phyloP scores from a whole-genome alignment of 2,329 filamentous ascomycete genomes.

The Alternaria longipes region DNA sequence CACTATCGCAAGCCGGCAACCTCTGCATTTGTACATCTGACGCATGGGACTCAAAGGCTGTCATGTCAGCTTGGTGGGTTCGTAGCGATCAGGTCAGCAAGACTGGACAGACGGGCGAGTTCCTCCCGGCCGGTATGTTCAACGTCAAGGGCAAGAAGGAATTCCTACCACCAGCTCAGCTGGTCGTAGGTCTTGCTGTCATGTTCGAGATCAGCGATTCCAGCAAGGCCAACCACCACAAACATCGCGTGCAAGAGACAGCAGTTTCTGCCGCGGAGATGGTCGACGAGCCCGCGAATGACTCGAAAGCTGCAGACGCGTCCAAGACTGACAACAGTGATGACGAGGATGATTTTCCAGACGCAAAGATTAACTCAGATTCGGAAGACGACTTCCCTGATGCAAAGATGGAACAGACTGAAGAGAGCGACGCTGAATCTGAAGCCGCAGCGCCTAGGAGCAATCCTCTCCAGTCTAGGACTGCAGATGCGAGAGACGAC shows the following conservation, averaged over 20 bases:
- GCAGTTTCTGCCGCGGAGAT: slow-evolving; percentile 33
- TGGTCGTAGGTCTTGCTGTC: slow-evolving; percentile 86
- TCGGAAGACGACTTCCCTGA: slow-evolving; percentile 59
- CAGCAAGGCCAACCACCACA: slow-evolving; percentile 81
- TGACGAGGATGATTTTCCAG: slow-evolving; percentile 58
- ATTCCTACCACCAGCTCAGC: slow-evolving; percentile 84
- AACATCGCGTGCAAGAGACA: slow-evolving; percentile 70
- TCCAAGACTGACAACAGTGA: slow-evolving; percentile 44
- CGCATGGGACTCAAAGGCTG: slow-evolving; percentile 96
- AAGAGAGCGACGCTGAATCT: slow-evolving; percentile 51
- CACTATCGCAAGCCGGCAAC: slow-evolving; percentile 87
- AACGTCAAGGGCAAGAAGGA: slow-evolving; percentile 88
- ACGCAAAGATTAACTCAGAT: slow-evolving; percentile 50
- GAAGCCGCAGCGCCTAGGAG: slow-evolving; percentile 37
- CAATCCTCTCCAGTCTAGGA: slow-evolving; percentile 53
- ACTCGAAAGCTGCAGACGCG: slow-evolving; percentile 26
- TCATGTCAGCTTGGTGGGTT: slow-evolving; percentile 97
- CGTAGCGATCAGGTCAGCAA: slow-evolving; percentile 90
- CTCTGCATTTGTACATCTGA: slow-evolving; percentile 84
- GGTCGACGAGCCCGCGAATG: slow-evolving; percentile 26
- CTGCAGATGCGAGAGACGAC: slow-evolving; percentile 20
- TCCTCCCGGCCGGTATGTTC: slow-evolving; percentile 80
- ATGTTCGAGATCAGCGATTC: slow-evolving; percentile 90
- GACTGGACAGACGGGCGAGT: slow-evolving; percentile 80
- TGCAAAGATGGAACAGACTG: slow-evolving; percentile 47